A percentile compares a stretch with the other conserved stretches of the same genome.
Conservation (phyloP, 768 basidiomycete genomes). For the Leucocoprinus sp. region DNA sequence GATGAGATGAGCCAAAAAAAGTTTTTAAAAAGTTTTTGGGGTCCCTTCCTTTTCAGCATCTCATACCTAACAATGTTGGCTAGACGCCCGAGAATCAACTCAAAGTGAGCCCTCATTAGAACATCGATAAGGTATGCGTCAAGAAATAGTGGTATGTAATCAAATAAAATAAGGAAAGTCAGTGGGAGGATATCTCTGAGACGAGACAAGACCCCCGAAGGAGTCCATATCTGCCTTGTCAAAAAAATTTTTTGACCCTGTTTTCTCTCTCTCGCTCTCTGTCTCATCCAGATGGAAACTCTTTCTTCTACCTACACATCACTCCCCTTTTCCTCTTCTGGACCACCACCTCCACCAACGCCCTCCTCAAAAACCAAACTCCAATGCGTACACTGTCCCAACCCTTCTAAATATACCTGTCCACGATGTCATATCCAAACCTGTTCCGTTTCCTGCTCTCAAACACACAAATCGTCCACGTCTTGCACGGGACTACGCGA, state of each 20-base stretch:
- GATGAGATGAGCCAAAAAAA: too few species aligned
- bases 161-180: too few species aligned
- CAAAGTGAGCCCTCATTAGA: too few species aligned
- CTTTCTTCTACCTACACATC: neutral
- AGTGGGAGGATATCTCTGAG: too few species aligned
- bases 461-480: slow-evolving; percentile 51
- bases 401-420: slow-evolving; percentile 63
- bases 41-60: too few species aligned
- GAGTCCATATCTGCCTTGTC: neutral
- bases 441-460: slow-evolving; percentile 66
- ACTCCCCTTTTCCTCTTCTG: neutral
- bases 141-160: too few species aligned
- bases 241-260: neutral
- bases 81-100: too few species aligned
- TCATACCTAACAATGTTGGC: too few species aligned
- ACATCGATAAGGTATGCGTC: too few species aligned
- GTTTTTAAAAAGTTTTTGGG: too few species aligned
- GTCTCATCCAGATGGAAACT: neutral
- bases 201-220: too few species aligned
- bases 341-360: neutral
- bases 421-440: slow-evolving; percentile 66
- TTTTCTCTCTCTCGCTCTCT: neutral
- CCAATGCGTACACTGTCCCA: slow-evolving; percentile 14
- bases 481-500: slow-evolving; percentile 69
- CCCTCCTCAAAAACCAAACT: slow-evolving; percentile 3